Conservation (phyloP, 441 rosid species). For the Croton laevigatus region DNA sequence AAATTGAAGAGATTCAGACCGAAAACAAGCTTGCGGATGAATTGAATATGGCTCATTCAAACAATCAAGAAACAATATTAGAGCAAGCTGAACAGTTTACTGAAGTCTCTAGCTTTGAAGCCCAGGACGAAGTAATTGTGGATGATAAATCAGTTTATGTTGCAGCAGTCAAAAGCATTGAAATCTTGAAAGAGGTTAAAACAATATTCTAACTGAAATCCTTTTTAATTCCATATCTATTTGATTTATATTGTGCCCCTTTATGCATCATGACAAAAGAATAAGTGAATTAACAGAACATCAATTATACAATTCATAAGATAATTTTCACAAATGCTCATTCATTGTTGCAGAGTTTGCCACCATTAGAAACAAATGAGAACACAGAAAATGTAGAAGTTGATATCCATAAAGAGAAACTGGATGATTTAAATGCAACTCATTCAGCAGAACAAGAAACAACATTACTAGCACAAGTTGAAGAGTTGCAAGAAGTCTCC, state of each 20-base stretch:
- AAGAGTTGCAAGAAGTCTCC: conserved; percentile 17
- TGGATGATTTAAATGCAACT: conserved; percentile 13
- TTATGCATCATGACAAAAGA: neutral
- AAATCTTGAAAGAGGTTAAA: no score
- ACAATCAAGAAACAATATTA: conserved; percentile 2
- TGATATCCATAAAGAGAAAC: conserved; percentile 12
- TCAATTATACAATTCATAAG: neutral
- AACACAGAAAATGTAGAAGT: conserved; percentile 19
- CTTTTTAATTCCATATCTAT: no score
- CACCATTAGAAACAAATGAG: conserved; percentile 16
- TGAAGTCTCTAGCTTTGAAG: conserved; percentile 21
- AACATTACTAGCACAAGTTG: conserved; percentile 8
- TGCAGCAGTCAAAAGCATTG: no score
- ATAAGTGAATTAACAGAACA: neutral
- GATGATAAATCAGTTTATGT: no score
- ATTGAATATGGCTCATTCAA: conserved; percentile 6
- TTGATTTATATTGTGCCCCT: neutral
- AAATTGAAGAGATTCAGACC: conserved; percentile 24
- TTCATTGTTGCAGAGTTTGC: conserved; percentile 7
- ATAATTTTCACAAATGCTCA: neutral
- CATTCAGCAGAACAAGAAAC: conserved; percentile 23
- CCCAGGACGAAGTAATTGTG: conserved; percentile 18
- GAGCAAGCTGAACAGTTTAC: conserved; percentile 12
- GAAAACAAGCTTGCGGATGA: conserved; percentile 20
- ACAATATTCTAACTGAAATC: no score